Percentiles rank a stretch among this genome's conserved stretches.
phyloP scores from a whole-genome alignment of 163 green algal genomes.

The Picocystis sp. region DNA sequence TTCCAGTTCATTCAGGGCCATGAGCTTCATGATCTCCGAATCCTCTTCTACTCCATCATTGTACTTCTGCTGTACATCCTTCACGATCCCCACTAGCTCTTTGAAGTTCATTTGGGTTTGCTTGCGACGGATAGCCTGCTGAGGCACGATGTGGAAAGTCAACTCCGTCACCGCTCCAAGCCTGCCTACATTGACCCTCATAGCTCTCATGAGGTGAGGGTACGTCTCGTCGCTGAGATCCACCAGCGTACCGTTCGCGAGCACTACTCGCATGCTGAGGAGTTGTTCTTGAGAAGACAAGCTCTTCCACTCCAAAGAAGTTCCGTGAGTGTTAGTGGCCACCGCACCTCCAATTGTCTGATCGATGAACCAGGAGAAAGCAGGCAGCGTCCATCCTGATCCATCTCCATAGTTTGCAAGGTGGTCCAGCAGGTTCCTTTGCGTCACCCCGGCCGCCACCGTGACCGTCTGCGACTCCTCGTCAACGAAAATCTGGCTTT shows the following conservation, averaged over 20 bases:
- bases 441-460: conserved; percentile 31
- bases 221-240: conserved; percentile 33
- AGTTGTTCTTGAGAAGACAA: conserved; percentile 40
- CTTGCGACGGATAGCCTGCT: conserved; percentile 28
- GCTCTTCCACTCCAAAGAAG: conserved; percentile 34
- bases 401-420: conserved; percentile 24
- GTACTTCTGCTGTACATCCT: conserved; percentile 32
- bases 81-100: conserved; percentile 9
- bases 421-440: conserved; percentile 39
- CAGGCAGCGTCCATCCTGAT: conserved; percentile 44
- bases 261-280: conserved; percentile 39
- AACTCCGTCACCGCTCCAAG: conserved; percentile 60
- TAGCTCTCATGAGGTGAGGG: conserved; percentile 40
- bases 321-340: conserved; percentile 65
- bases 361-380: conserved; percentile 56
- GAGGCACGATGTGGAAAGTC: conserved; percentile 43
- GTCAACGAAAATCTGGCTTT: conserved; percentile 25
- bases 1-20: conserved; percentile 13
- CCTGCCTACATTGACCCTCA: conserved; percentile 40
- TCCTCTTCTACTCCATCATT: conserved; percentile 12
- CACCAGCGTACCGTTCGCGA: conserved; percentile 53
- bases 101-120: conserved; percentile 1
- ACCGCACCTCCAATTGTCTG: conserved; percentile 70
- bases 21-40: conserved; percentile 28
- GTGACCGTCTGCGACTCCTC: conserved; percentile 30